Base-by-base conservation (phyloP, 768 basidiomycete genomes). In the Russula griseocarnosa region DNA sequence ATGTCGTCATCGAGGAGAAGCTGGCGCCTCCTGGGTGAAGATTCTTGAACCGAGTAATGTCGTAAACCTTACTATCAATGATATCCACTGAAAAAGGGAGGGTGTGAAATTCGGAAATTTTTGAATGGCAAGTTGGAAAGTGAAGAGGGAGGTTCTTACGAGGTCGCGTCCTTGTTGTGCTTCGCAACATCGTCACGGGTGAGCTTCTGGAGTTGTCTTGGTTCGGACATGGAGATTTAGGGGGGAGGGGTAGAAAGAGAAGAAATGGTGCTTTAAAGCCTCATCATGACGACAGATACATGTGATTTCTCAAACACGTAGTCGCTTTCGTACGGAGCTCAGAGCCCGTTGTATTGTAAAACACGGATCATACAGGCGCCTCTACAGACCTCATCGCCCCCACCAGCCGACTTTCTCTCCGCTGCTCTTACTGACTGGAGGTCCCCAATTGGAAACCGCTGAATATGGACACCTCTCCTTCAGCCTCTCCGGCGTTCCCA, bases 1-100 rank as follows among this genome's bases (percentile, higher is more conserved):
- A 95, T 82, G 69, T 90, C 88, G 5, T 79, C 75, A 69, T 90
- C 86, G n/a, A 86, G 74, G n/a, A 97, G 79, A 40, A 93, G 3
- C 84, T 81, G 0, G 79, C 73, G 13, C 94, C 94, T 54, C 94
- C 94, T 0, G 92, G 94, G 70, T 97, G 94, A 67, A 94, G 77
- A 54, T 78, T 79, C 58, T 82, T 83, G 75, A 97, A 96, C 70
- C 84, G 86, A 58, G 86, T 85, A 28, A 97, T 76, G 73, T 94
- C 87, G 71, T 86, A 93, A 34, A 93, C 90, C 73, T 90, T 90
- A 60, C 85, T 82, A 71, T 95, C 93, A 67, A 94, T 82, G 63
- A 91, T 82, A 94, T 77, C 91, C 92, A 94, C 87, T 90, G 62
- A 22, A 36, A 13, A 22, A 7, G 22, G 38, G n/a, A n/a, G n/a